Conservation (phyloP, 78 protist species). For the Cavenderia fasciculata region DNA sequence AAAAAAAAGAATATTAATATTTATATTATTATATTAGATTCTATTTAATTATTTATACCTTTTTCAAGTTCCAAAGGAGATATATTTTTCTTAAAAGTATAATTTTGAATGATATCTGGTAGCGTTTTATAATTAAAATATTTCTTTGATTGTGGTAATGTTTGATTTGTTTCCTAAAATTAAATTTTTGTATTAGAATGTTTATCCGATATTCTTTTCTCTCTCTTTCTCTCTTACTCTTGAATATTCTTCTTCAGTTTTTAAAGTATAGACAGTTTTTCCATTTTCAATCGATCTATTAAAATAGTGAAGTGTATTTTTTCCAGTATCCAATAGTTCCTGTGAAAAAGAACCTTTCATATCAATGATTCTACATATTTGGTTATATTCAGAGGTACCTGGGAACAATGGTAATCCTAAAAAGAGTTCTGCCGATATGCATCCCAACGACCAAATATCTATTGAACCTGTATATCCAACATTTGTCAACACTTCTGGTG, state of each 20-base stretch:
- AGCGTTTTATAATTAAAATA: constrained; percentile 74
- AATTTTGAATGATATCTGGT: constrained; percentile 77
- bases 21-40: background rate
- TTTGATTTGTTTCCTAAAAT: constrained; percentile 41
- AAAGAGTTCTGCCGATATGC: constrained; percentile 90
- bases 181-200: background rate
- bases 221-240: constrained; percentile 8
- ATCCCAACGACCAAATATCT: constrained; percentile 94
- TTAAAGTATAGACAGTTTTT: constrained; percentile 16
- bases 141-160: constrained; percentile 55
- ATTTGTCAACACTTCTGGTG: constrained; percentile 97
- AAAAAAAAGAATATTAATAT: background rate
- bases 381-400: constrained; percentile 92
- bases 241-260: constrained; percentile 66
- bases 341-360: constrained; percentile 84
- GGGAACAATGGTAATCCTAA: constrained; percentile 95
- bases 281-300: constrained; percentile 20
- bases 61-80: constrained; percentile 45
- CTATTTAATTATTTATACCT: background rate
- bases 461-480: constrained; percentile 70
- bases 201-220: background rate
- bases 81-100: constrained; percentile 32
- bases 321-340: constrained; percentile 70
- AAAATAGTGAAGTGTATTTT: constrained; percentile 29
- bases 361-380: constrained; percentile 82